Conservation (phyloP, 306 rosid genomes). For the Citrullus colocynthis region DNA sequence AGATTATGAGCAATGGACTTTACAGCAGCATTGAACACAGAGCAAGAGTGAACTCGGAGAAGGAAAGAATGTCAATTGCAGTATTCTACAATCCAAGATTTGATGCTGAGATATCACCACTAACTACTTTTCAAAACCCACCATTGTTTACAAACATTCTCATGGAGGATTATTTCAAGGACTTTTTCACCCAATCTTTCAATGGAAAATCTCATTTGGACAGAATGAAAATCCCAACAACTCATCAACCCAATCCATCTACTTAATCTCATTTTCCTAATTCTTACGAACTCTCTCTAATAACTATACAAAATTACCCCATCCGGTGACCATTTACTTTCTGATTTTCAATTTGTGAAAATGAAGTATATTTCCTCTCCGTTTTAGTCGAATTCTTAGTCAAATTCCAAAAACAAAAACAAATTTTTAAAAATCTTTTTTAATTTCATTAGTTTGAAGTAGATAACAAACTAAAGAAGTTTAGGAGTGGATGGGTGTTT, state of each 20-base stretch:
- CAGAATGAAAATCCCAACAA: slow-evolving; percentile 27
- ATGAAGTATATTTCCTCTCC: too few species aligned
- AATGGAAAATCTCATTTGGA: slow-evolving; percentile 57
- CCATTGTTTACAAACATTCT: slow-evolving; percentile 28
- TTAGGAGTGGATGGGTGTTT: too few species aligned
- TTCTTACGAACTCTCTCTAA: neutral
- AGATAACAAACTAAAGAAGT: too few species aligned
- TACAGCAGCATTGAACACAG: slow-evolving; percentile 69
- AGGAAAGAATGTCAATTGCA: slow-evolving; percentile 52
- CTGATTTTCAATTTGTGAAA: too few species aligned
- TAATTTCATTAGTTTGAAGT: too few species aligned
- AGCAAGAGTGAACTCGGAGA: slow-evolving; percentile 46
- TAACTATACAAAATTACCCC: neutral
- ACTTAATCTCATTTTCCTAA: neutral
- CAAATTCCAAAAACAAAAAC: too few species aligned
- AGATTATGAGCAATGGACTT: slow-evolving; percentile 71
- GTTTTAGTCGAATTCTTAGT: too few species aligned
- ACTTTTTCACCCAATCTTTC: slow-evolving; percentile 38
- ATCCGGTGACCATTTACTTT: too few species aligned
- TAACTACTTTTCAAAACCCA: slow-evolving; percentile 22
- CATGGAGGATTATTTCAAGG: slow-evolving; percentile 42
- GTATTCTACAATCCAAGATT: slow-evolving; percentile 52
- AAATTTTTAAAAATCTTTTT: too few species aligned
- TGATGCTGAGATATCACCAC: slow-evolving; percentile 54
- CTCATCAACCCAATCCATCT: neutral